Base-by-base conservation (phyloP, 106 monocot species). In the Phalaenopsis aphrodite region DNA sequence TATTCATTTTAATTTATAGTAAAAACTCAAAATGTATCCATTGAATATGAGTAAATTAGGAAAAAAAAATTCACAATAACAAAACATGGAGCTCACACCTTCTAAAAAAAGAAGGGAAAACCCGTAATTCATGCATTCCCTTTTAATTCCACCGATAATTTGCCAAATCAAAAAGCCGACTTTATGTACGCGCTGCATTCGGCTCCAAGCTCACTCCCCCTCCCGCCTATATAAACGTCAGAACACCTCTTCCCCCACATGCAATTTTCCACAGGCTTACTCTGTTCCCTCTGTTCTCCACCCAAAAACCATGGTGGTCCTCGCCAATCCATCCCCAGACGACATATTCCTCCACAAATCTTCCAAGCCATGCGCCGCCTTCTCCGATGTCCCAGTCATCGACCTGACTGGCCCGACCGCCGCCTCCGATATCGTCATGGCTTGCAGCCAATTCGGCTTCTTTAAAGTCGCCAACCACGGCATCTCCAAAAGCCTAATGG, bases 231-330 rank as follows among this genome's bases (percentile, higher is more conserved):
- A 71, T 37, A 71, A 71, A 11, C 36, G 24, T 11, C 39, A 71
- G 12, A 71, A 39, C 38, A 36, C 39, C 71, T 15, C 41, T 36
- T 39, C 69, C 4, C 69, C 39, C 30, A 36, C 69, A 46, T 72
- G 17, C 49, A 64, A 64, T 21, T 8, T 23, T 8, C 9, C 8
- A 16, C 21, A 23, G 23, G 21, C 52, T 58, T 74, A 24, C 78
- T 37, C 83, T 78, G 71, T 69, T 78, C 12, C 64, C 9, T 64
- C 64, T 64, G 64, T 7, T 64, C 64, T 64, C 1, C 64, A 48
- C 24, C 47, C 14, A 21, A 42, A 19, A 76, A 42, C 80, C 75
- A 91, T 91, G 91, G 88, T 87, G 77, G 91, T 89, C 58, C 84
- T 85, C 12, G 42, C 83, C 18, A 85, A 85, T 3, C 81, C 85